phyloP scores from a whole-genome alignment of 495 filamentous ascomycete species.

The Echria macrotheca region DNA sequence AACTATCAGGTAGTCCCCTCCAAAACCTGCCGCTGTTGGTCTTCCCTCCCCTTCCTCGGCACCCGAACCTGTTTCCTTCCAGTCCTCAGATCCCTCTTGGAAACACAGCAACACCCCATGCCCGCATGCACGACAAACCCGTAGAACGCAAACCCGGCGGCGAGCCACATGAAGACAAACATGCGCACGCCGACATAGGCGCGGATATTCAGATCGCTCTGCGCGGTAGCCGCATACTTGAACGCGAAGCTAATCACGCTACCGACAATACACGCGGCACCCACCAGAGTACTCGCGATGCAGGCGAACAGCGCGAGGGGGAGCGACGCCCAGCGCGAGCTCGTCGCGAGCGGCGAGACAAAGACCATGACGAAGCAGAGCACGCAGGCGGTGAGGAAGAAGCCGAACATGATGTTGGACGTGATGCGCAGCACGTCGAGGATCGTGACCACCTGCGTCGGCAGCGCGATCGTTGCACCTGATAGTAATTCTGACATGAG shows the following conservation, averaged over 20 bases:
- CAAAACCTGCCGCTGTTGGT: background rate
- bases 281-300: conserved; percentile 61
- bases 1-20: too few species aligned
- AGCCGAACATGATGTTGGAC: conserved; percentile 86
- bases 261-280: conserved; percentile 65
- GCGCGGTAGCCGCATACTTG: conserved; percentile 60
- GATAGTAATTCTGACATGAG: conserved; percentile 69
- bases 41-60: conserved; percentile 3
- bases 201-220: conserved; percentile 64
- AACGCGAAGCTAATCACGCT: conserved; percentile 80
- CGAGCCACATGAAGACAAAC: conserved; percentile 90
- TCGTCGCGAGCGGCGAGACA: conserved; percentile 35
- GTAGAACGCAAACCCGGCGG: conserved; percentile 56
- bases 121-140: conserved; percentile 67
- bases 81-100: conserved; percentile 51
- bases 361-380: conserved; percentile 58
- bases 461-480: conserved; percentile 79
- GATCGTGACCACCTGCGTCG: conserved; percentile 62
- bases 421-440: conserved; percentile 69
- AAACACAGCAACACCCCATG: conserved; percentile 69
- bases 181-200: conserved; percentile 66
- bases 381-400: conserved; percentile 67
- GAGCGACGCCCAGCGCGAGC: conserved; percentile 44
- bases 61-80: conserved; percentile 37
- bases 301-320: conserved; percentile 52